Percentiles rank a stretch among this genome's conserved stretches.
These are phyloP conservation scores for Amylostereum areolatum DNA, from an alignment of 1,284 basidiomycete genomes.

Conservation along the genomic window DNA sequence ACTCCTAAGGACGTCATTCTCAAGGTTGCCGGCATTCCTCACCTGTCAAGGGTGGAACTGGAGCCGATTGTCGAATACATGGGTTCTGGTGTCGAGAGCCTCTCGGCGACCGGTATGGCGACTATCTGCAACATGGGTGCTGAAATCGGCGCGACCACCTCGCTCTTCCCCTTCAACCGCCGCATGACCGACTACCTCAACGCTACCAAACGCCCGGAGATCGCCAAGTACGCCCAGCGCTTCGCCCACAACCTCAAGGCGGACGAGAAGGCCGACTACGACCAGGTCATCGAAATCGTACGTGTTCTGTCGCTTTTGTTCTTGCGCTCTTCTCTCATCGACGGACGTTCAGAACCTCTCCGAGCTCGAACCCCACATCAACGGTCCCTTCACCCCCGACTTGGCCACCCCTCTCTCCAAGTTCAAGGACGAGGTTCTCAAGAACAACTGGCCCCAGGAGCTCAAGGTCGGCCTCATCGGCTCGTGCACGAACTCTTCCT, in stretches of 20 bases:
- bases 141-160: constrained; percentile 98
- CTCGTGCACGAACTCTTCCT: constrained; percentile 99
- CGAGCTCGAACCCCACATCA: constrained; percentile 98
- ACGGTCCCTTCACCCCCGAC: constrained; percentile 98
- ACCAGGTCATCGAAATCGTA: constrained; percentile 90
- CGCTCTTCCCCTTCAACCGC: constrained; percentile 97
- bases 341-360: constrained; percentile 69
- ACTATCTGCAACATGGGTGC: constrained; percentile 99
- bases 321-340: constrained; percentile 1
- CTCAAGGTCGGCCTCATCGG: constrained; percentile 98
- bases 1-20: constrained; percentile 97
- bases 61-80: constrained; percentile 96
- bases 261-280: constrained; percentile 90
- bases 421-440: constrained; percentile 88
- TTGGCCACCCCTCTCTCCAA: constrained; percentile 95
- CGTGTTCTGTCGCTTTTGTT: constrained; percentile 22
- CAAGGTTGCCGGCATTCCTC: constrained; percentile 95
- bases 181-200: constrained; percentile 93
- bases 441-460: constrained; percentile 95
- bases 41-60: constrained; percentile 91
- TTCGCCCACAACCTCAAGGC: constrained; percentile 93
- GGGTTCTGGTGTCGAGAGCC: constrained; percentile 90
- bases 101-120: constrained; percentile 99
- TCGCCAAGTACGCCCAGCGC: constrained; percentile 85
- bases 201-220: constrained; percentile 86